A percentile compares a stretch with the other conserved stretches of the same genome.
phyloP scores from a whole-genome alignment of 2,329 filamentous ascomycete species.

The Aurifilum marmelostoma region DNA sequence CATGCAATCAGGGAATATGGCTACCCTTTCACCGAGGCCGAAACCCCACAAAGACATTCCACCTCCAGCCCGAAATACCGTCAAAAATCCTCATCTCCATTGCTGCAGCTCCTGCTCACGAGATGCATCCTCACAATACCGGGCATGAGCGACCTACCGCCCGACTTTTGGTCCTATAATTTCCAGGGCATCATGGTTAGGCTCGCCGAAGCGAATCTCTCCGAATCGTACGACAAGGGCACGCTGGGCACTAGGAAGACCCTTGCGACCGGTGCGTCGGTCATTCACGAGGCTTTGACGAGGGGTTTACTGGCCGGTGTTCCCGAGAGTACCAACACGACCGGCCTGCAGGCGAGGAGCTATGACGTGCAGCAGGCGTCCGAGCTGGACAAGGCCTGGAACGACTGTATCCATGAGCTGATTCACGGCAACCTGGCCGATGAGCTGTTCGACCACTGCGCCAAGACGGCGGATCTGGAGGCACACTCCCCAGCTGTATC shows the following conservation, averaged over 20 bases:
- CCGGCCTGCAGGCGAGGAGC: conserved; percentile 35
- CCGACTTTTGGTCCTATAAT: conserved; percentile 67
- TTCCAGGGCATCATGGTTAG: conserved; percentile 62
- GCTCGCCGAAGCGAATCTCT: conserved; percentile 70
- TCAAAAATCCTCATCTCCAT: conserved; percentile 56
- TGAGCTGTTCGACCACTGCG: conserved; percentile 63
- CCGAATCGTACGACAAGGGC: conserved; percentile 82
- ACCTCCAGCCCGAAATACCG: conserved; percentile 27
- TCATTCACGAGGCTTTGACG: conserved; percentile 69
- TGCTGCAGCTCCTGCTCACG: conserved; percentile 70
- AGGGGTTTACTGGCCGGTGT: conserved; percentile 69
- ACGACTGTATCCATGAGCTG: conserved; percentile 66
- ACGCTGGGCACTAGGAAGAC: conserved; percentile 74
- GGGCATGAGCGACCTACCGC: conserved; percentile 64
- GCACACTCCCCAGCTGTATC: conserved; percentile 64
- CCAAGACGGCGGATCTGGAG: conserved; percentile 64
- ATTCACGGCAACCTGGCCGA: conserved; percentile 72
- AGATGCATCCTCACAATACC: conserved; percentile 68
- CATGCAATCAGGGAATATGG: conserved; percentile 69
- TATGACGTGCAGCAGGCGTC: conserved; percentile 64
- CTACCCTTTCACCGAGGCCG: conserved; percentile 59
- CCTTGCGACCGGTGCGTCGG: conserved; percentile 71
- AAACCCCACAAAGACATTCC: conserved; percentile 27
- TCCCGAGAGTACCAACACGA: conserved; percentile 34
- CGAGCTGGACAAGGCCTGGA: conserved; percentile 67